Conservation (phyloP, 306 rosid species). For the Rubus parviflorus region DNA sequence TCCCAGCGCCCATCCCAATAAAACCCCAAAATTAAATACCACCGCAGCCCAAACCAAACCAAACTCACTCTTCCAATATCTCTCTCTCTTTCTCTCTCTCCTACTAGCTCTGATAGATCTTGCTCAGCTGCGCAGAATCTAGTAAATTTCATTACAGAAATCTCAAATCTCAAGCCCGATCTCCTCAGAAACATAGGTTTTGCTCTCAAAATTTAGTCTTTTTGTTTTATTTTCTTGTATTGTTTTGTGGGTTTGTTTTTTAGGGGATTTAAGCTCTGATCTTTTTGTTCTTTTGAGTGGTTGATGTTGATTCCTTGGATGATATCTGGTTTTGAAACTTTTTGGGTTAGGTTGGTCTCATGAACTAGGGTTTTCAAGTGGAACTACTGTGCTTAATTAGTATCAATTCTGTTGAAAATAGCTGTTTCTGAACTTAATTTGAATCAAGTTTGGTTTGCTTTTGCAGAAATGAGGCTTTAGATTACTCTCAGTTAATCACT, state of each 20-base stretch:
- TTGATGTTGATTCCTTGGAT: background rate
- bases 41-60: slow-evolving; percentile 14
- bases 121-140: slow-evolving; percentile 36
- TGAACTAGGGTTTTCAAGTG: slow-evolving; percentile 7
- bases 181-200: slow-evolving; percentile 20
- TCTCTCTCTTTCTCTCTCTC: slow-evolving; percentile 16
- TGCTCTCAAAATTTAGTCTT: background rate
- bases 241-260: background rate
- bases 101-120: slow-evolving; percentile 27
- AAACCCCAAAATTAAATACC: slow-evolving; percentile 17
- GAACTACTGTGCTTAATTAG: background rate
- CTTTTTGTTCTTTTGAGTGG: background rate
- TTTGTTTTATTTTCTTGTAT: background rate
- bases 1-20: slow-evolving; percentile 35
- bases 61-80: slow-evolving; percentile 15
- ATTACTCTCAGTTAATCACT: too few species aligned
- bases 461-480: too few species aligned
- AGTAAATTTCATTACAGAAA: slow-evolving; percentile 19
- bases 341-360: background rate
- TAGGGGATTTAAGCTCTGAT: background rate
- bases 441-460: background rate
- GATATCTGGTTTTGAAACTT: background rate
- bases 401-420: background rate
- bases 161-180: background rate
- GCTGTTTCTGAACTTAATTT: background rate